Conservation (phyloP, 2,329 filamentous ascomycete genomes). For the Daldinia sp. region DNA sequence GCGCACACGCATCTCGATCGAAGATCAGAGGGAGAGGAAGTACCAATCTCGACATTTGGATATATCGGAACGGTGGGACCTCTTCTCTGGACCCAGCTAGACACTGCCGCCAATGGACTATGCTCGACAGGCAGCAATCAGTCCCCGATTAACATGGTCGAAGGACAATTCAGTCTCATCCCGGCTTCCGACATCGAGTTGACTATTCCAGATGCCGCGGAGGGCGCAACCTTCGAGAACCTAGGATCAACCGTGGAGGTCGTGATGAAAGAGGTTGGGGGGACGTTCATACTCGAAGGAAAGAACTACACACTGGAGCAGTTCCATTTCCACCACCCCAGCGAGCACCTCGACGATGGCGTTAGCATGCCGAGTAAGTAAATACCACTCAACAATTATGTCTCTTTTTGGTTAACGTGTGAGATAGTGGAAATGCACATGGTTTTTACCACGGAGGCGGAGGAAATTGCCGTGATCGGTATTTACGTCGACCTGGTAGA, state of each 20-base stretch:
- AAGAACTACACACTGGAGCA: constrained; percentile 52
- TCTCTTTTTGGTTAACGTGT: constrained; percentile 12
- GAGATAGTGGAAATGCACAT: constrained; percentile 63
- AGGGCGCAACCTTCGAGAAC: constrained; percentile 62
- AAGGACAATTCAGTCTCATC: constrained; percentile 47
- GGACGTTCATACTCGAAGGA: constrained; percentile 48
- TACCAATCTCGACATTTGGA: constrained; percentile 48
- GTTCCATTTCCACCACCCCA: constrained; percentile 61
- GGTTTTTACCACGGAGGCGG: constrained; percentile 59
- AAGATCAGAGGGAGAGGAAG: constrained; percentile 44
- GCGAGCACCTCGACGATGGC: constrained; percentile 57
- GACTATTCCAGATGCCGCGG: constrained; percentile 53
- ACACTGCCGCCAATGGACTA: constrained; percentile 52
- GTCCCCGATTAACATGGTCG: constrained; percentile 65
- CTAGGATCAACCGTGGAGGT: constrained; percentile 66
- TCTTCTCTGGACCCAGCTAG: constrained; percentile 48
- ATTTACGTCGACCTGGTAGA: constrained; percentile 54
- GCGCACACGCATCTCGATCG: constrained; percentile 44
- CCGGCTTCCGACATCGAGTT: constrained; percentile 47
- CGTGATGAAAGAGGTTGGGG: constrained; percentile 56
- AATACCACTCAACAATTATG: not conserved
- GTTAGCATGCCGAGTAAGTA: constrained; percentile 55
- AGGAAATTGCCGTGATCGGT: constrained; percentile 55
- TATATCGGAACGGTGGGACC: constrained; percentile 45
- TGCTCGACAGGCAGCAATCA: constrained; percentile 63